Percentiles rank a stretch among this genome's conserved stretches.
These are phyloP conservation scores for Amylostereum chailletii DNA, from an alignment of 1,284 basidiomycete species.

Conservation along the genomic window DNA sequence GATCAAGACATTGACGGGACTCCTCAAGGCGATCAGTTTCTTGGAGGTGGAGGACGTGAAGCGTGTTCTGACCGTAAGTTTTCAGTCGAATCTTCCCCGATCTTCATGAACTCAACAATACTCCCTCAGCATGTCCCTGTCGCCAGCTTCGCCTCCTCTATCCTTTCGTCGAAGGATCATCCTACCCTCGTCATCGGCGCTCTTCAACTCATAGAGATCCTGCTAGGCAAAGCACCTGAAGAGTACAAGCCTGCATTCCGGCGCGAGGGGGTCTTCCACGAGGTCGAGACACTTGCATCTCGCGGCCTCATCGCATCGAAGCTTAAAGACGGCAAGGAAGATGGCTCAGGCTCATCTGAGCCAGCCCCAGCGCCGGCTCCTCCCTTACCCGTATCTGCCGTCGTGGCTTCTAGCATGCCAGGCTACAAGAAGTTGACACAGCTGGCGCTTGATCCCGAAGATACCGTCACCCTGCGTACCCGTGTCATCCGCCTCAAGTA, in stretches of 20 bases:
- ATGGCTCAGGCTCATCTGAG: conserved; percentile 25
- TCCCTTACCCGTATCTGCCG: conserved; percentile 23
- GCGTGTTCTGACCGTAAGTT: conserved; percentile 62
- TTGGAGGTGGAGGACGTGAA: conserved; percentile 72
- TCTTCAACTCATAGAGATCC: conserved; percentile 84
- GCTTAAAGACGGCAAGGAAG: conserved; percentile 43
- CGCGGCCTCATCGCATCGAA: conserved; percentile 50
- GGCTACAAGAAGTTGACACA: conserved; percentile 62
- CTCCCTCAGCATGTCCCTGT: conserved; percentile 74
- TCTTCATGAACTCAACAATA: conserved; percentile 8
- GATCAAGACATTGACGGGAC: conserved; percentile 77
- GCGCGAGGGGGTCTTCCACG: conserved; percentile 90
- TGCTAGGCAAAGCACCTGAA: conserved; percentile 73
- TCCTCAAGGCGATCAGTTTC: conserved; percentile 87
- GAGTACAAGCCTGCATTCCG: conserved; percentile 84
- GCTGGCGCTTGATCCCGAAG: conserved; percentile 69
- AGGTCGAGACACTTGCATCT: conserved; percentile 71
- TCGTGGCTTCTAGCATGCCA: conserved; percentile 37
- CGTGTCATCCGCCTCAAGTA: conserved; percentile 80
- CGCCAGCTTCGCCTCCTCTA: conserved; percentile 86
- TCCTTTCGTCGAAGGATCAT: conserved; percentile 86
- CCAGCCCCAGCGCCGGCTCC: conserved; percentile 27
- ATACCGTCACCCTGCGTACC: conserved; percentile 84
- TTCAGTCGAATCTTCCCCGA: not conserved
- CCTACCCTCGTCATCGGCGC: conserved; percentile 78